Percentiles rank a stretch among this genome's conserved stretches.
phyloP scores from a whole-genome alignment of 1,284 basidiomycete species.

The Peniophora sp. region DNA sequence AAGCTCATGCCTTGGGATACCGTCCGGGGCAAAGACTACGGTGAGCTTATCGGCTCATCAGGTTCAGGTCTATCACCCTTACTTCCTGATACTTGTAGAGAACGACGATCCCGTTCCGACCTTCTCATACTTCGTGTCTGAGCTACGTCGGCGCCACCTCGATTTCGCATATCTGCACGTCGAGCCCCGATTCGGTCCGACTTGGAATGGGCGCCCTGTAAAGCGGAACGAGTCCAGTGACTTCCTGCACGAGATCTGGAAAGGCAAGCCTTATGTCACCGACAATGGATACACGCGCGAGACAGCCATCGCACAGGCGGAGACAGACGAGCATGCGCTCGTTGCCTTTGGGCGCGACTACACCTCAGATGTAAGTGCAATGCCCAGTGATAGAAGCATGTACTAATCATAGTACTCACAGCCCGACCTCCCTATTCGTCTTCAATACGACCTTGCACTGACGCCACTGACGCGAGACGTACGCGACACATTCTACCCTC shows the following conservation, averaged over 20 bases:
- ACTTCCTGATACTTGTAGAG: too few species aligned
- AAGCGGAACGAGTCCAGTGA: conserved; percentile 25
- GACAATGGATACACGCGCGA: conserved; percentile 37
- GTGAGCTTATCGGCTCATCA: too few species aligned
- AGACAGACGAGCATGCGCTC: background rate
- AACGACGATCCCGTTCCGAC: conserved; percentile 27
- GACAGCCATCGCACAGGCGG: conserved; percentile 13
- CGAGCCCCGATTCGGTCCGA: conserved; percentile 16
- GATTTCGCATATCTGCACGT: conserved; percentile 35
- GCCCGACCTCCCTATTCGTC: conserved; percentile 35
- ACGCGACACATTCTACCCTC: background rate
- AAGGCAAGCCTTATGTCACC: conserved; percentile 31
- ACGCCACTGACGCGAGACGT: conserved; percentile 2
- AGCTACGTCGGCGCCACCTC: conserved; percentile 21
- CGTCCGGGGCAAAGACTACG: background rate
- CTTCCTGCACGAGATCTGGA: conserved; percentile 27
- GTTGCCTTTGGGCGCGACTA: background rate
- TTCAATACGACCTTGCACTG: conserved; percentile 15
- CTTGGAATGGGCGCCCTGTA: too few species aligned
- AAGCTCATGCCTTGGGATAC: conserved; percentile 31
- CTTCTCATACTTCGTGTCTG: conserved; percentile 22
- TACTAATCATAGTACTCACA: conserved; percentile 8
- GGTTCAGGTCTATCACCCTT: too few species aligned
- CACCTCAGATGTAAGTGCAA: background rate
- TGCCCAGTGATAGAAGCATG: background rate